A percentile compares a stretch with the other conserved stretches of the same genome.
Conservation (phyloP, 2,329 filamentous ascomycete species). For the Pestalotiopsis fici region DNA sequence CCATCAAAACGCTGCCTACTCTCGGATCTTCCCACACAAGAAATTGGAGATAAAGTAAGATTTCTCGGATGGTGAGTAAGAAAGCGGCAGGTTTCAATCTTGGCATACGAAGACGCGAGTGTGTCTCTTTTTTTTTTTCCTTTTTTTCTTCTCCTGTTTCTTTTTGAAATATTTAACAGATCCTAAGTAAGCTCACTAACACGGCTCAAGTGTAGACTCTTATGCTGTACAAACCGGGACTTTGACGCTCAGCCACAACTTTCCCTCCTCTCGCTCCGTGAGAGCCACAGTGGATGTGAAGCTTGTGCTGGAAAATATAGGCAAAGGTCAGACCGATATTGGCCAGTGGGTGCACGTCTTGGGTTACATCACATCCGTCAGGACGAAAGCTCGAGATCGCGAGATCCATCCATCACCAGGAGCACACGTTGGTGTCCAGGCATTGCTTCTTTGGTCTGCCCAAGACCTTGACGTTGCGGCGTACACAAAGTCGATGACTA, state of each 20-base stretch:
- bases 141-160: neutral
- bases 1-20: constrained; percentile 69
- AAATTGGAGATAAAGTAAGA: constrained; percentile 76
- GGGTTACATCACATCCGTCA: constrained; percentile 64
- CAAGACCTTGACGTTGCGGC: constrained; percentile 69
- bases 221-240: constrained; percentile 57
- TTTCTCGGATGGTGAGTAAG: constrained; percentile 85
- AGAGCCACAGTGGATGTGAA: constrained; percentile 68
- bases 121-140: no score
- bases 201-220: constrained; percentile 44
- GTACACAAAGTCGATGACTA: constrained; percentile 65
- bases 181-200: constrained; percentile 20
- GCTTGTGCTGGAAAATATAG: constrained; percentile 68
- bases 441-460: constrained; percentile 75
- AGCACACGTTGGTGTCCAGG: constrained; percentile 48
- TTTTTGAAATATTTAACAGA: no score
- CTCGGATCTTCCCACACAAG: constrained; percentile 53
- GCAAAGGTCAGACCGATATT: constrained; percentile 62
- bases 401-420: constrained; percentile 8
- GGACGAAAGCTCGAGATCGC: neutral
- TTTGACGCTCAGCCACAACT: constrained; percentile 69
- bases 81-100: no score
- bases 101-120: no score
- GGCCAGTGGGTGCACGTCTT: constrained; percentile 92
- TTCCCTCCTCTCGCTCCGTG: constrained; percentile 47